Percentiles rank a stretch among this genome's conserved stretches.
Conservation (phyloP, 306 rosid genomes). For the Cyclanthera cordifolia region DNA sequence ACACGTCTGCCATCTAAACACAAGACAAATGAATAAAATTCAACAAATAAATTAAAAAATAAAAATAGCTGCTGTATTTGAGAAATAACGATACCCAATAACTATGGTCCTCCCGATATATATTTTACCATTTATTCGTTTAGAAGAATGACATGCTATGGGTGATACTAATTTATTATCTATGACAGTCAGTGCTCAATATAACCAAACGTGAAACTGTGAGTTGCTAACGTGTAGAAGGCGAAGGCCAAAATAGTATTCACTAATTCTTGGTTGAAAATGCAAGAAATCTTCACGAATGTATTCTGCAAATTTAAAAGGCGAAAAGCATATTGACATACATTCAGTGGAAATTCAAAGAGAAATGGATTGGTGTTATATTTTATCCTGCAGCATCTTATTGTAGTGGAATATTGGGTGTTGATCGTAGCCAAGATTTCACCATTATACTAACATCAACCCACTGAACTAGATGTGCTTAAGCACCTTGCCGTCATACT, state of each 20-base stretch:
- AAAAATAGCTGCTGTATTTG: not conserved
- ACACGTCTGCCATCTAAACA: conserved; percentile 7
- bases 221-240: conserved; percentile 7
- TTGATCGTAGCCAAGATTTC: not conserved
- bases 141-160: not conserved
- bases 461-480: not conserved
- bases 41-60: not conserved
- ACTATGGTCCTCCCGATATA: not conserved
- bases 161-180: not conserved
- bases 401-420: not conserved
- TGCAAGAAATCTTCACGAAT: conserved; percentile 1
- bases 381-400: not conserved
- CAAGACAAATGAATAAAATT: not conserved
- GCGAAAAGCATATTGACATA: not conserved
- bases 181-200: not conserved
- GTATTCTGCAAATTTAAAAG: conserved; percentile 6
- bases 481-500: conserved; percentile 32
- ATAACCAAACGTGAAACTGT: not conserved
- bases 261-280: conserved; percentile 3
- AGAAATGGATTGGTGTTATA: conserved; percentile 3
- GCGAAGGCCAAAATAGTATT: conserved; percentile 1
- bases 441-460: not conserved
- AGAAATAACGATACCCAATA: not conserved
- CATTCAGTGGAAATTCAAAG: not conserved
- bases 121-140: not conserved